Evolutionary conservation across 2,329 filamentous ascomycete species (phyloP).

Genomic region (Aureobasidium sp.): DNA sequence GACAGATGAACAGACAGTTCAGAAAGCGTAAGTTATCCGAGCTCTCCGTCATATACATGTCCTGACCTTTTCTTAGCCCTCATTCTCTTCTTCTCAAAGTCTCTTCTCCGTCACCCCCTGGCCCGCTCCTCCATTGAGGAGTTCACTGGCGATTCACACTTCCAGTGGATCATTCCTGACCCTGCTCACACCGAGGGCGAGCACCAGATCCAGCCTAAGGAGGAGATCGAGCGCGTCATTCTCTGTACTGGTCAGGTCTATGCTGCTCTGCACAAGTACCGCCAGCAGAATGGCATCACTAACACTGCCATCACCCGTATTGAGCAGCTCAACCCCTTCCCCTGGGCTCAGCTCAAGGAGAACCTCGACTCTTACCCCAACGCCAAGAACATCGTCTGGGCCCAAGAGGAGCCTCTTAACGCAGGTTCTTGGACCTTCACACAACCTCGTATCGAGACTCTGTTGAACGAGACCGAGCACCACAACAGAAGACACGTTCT

Average conservation of each 20-base stretch:
- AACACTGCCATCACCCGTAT: constrained; percentile 91
- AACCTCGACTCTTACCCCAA: constrained; percentile 97
- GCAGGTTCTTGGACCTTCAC: constrained; percentile 94
- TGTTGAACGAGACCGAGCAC: constrained; percentile 86
- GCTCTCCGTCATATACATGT: constrained; percentile 6
- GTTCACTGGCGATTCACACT: constrained; percentile 84
- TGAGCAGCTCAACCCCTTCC: constrained; percentile 98
- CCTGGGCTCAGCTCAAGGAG: constrained; percentile 92
- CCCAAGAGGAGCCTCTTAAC: constrained; percentile 95
- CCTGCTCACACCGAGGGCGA: constrained; percentile 67
- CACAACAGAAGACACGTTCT: constrained; percentile 94
- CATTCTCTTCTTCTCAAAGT: constrained; percentile 97
- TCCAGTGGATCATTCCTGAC: constrained; percentile 94
- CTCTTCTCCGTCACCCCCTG: constrained; percentile 86
- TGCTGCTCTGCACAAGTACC: constrained; percentile 82
- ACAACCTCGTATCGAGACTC: constrained; percentile 94
- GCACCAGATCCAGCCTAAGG: constrained; percentile 61
- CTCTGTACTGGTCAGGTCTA: constrained; percentile 95
- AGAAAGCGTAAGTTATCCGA: constrained; percentile 72
- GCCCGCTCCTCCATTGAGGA: constrained; percentile 85
- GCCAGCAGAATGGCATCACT: constrained; percentile 76
- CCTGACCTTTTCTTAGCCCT: constrained; percentile 54
- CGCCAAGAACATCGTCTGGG: constrained; percentile 95
- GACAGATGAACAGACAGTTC: constrained; percentile 99
- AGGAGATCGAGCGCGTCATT: constrained; percentile 89